A percentile compares a stretch with the other conserved stretches of the same genome.
Conservation (phyloP, 345 rosid species). For the Lenwebbia sp. region DNA sequence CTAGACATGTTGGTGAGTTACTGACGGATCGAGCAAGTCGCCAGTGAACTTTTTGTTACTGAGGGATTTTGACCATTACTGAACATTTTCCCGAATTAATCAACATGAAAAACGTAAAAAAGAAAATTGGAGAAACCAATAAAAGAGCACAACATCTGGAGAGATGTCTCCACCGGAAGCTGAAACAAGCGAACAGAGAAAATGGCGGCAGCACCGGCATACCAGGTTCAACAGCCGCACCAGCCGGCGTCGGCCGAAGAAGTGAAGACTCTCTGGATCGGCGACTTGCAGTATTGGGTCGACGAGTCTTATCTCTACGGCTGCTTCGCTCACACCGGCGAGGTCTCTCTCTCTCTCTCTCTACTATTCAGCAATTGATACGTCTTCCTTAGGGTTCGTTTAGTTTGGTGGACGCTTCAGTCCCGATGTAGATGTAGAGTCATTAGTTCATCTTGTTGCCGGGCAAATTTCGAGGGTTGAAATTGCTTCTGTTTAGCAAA, state of each 20-base stretch:
- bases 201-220: slow-evolving; percentile 25
- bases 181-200: background rate
- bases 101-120: background rate
- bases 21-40: background rate
- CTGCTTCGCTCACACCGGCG: slow-evolving; percentile 94
- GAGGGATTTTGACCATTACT: background rate
- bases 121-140: background rate
- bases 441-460: background rate
- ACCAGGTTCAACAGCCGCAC: slow-evolving; percentile 30
- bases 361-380: background rate
- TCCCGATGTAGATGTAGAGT: background rate
- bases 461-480: background rate
- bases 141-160: background rate
- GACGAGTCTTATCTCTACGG: slow-evolving; percentile 77
- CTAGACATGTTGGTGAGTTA: background rate
- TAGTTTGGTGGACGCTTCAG: background rate
- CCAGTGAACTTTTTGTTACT: background rate
- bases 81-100: background rate
- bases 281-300: slow-evolving; percentile 93
- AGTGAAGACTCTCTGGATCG: slow-evolving; percentile 96
- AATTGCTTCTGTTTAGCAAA: background rate
- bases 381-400: background rate
- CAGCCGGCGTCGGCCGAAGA: slow-evolving; percentile 86
- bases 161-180: background rate
- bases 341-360: slow-evolving; percentile 29